Conservation (phyloP, 192 early-diverging fungal species). For the Ramicandelaber brevisporus region DNA sequence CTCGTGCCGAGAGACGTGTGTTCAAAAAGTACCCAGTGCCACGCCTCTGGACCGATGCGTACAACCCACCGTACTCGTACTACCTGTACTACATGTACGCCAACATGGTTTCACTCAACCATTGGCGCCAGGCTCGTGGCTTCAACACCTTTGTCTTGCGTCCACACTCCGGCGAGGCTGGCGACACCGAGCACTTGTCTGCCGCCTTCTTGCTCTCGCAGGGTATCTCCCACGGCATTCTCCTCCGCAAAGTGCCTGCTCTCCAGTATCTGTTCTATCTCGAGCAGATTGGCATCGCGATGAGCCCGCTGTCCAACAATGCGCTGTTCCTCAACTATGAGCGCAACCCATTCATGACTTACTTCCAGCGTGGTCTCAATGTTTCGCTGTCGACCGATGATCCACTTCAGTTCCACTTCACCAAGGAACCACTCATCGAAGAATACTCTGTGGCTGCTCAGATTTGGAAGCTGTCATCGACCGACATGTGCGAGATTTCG, state of each 20-base stretch:
- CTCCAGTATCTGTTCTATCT: slow-evolving; percentile 88
- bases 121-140: slow-evolving; percentile 36
- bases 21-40: slow-evolving; percentile 60
- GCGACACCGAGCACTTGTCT: slow-evolving; percentile 81
- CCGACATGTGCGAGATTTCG: slow-evolving; percentile 89
- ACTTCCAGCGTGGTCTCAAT: slow-evolving; percentile 84
- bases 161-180: slow-evolving; percentile 87
- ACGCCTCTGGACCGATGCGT: slow-evolving; percentile 19
- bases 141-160: slow-evolving; percentile 87
- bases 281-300: slow-evolving; percentile 85
- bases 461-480: slow-evolving; percentile 80
- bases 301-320: slow-evolving; percentile 94
- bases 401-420: slow-evolving; percentile 90
- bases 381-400: slow-evolving; percentile 86
- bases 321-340: slow-evolving; percentile 83
- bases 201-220: slow-evolving; percentile 67
- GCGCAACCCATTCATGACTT: slow-evolving; percentile 69
- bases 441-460: slow-evolving; percentile 88
- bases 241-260: slow-evolving; percentile 78
- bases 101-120: slow-evolving; percentile 60
- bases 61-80: slow-evolving; percentile 86
- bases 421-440: slow-evolving; percentile 89
- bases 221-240: slow-evolving; percentile 77
- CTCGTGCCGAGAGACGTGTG: slow-evolving; percentile 56
- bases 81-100: slow-evolving; percentile 81